phyloP scores from a whole-genome alignment of 768 basidiomycete species.

The Tulasnella sp. region DNA sequence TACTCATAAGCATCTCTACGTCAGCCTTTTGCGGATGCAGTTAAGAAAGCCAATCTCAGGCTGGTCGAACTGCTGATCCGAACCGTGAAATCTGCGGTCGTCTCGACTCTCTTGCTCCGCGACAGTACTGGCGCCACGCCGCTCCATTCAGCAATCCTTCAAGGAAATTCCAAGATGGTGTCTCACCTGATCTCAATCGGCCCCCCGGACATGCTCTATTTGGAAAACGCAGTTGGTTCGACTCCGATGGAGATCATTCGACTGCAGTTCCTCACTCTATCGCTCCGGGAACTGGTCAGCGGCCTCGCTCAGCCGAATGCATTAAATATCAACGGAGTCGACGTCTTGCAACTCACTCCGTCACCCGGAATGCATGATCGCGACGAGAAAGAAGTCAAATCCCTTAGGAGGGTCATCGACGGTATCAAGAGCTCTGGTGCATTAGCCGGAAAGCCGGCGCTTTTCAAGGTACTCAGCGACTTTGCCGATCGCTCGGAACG shows the following conservation, averaged over 20 bases:
- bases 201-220: constrained; percentile 48
- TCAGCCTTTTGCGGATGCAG: constrained; percentile 31
- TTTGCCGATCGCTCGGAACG: constrained; percentile 13
- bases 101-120: constrained; percentile 45
- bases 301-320: neutral
- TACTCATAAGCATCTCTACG: too few species aligned
- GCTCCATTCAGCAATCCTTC: constrained; percentile 54
- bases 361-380: neutral
- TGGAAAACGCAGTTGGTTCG: constrained; percentile 52
- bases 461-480: constrained; percentile 5
- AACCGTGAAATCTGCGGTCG: constrained; percentile 11
- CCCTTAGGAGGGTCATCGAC: constrained; percentile 12
- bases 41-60: constrained; percentile 45
- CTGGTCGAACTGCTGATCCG: constrained; percentile 45
- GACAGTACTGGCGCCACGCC: constrained; percentile 58
- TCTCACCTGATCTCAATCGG: constrained; percentile 47
- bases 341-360: neutral
- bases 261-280: neutral
- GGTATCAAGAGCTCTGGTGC: neutral
- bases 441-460: constrained; percentile 2
- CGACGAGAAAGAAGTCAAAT: constrained; percentile 13
- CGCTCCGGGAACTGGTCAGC: neutral
- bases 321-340: neutral
- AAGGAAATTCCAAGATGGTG: constrained; percentile 46
- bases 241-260: constrained; percentile 43